Conservation (phyloP, 2,329 filamentous ascomycete species). For the Trichoderma sp. region DNA sequence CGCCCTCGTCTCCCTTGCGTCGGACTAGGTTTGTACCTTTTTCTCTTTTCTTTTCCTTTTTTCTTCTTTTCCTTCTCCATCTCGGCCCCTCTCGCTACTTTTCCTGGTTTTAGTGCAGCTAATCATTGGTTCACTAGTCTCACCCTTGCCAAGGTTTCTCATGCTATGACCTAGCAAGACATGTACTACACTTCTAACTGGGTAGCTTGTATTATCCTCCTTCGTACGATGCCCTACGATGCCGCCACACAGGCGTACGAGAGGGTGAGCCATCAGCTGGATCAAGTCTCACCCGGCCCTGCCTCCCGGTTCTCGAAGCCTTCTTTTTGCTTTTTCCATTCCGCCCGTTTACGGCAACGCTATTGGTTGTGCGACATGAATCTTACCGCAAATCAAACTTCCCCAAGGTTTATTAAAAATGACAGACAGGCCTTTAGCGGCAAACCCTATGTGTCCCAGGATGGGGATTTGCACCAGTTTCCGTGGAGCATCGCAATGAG, state of each 20-base stretch:
- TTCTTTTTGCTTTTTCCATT: slow-evolving; percentile 8
- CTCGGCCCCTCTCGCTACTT: neutral
- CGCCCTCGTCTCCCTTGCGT: neutral
- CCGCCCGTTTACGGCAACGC: neutral
- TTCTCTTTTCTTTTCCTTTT: slow-evolving; percentile 10
- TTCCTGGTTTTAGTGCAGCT: neutral
- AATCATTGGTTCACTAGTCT: slow-evolving; percentile 4
- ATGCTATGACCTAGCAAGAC: neutral
- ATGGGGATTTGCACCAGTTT: neutral
- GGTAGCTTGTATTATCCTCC: neutral
- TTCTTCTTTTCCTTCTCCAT: neutral
- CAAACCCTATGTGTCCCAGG: slow-evolving; percentile 3
- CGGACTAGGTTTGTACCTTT: slow-evolving; percentile 2
- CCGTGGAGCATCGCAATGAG: neutral
- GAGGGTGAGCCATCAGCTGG: slow-evolving; percentile 1
- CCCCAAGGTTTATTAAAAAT: slow-evolving; percentile 5
- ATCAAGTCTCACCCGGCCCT: slow-evolving; percentile 6
- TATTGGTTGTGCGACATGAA: neutral
- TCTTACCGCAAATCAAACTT: slow-evolving; percentile 9
- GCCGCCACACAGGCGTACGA: neutral
- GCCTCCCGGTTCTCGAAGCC: slow-evolving; percentile 12
- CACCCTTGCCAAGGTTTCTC: neutral
- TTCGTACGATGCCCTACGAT: slow-evolving; percentile 7
- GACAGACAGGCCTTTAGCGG: slow-evolving; percentile 5
- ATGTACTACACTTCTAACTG: neutral